These are phyloP conservation scores for Paecilomyces sp. DNA, from an alignment of 2,329 filamentous ascomycete species.

Conservation along the genomic window DNA sequence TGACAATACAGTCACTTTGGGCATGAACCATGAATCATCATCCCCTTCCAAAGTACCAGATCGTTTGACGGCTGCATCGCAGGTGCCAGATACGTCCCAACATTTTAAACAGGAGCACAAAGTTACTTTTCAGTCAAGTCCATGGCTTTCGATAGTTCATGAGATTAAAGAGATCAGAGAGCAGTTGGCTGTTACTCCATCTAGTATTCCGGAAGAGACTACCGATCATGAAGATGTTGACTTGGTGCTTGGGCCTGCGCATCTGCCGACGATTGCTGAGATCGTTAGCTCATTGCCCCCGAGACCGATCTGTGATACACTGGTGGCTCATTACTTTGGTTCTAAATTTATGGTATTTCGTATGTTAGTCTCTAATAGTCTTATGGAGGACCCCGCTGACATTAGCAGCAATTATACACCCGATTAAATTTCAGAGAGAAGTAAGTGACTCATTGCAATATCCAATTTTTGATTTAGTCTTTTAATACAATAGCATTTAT, in stretches of 20 bases:
- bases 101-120: background rate
- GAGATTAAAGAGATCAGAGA: constrained; percentile 8
- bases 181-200: constrained; percentile 3
- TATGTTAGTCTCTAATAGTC: background rate
- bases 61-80: background rate
- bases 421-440: constrained; percentile 7
- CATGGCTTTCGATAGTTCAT: constrained; percentile 7
- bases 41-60: background rate
- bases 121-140: background rate
- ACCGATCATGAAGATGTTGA: constrained; percentile 2
- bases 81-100: background rate
- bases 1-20: background rate
- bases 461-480: background rate
- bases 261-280: constrained; percentile 1
- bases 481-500: background rate
- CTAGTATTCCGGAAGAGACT: constrained; percentile 1
- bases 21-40: background rate
- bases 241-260: constrained; percentile 4
- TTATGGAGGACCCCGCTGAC: background rate
- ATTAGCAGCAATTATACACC: constrained; percentile 5
- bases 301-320: constrained; percentile 5
- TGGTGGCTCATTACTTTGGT: constrained; percentile 5
- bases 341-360: constrained; percentile 2
- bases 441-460: background rate
- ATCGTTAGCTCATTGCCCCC: constrained; percentile 5